Conservation (phyloP, 371 early-diverging fungal species). For the Smittium culicis region DNA sequence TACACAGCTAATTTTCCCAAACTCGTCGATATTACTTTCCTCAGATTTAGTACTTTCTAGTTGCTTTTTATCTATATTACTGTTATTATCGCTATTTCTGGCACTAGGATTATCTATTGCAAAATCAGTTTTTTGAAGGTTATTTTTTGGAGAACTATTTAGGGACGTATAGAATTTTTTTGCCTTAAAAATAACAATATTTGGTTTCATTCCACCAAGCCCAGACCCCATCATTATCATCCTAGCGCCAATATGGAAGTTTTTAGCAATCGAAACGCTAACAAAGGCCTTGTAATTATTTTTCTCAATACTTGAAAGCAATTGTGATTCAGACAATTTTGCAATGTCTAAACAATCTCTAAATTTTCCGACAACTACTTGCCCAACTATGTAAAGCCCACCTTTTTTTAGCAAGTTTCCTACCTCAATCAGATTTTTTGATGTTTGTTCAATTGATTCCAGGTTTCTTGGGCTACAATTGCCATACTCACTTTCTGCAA, state of each 20-base stretch:
- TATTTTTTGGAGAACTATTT: neutral
- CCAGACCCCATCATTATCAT: constrained; percentile 41
- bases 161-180: too few relatives aligned
- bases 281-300: constrained; percentile 44
- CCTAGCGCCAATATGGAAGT: constrained; percentile 35
- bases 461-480: too few relatives aligned
- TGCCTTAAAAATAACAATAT: constrained; percentile 42
- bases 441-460: too few relatives aligned
- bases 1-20: too few relatives aligned
- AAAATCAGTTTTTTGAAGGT: neutral
- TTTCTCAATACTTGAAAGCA: constrained; percentile 40
- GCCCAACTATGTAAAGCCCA: constrained; percentile 43
- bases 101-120: too few relatives aligned
- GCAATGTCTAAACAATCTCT: constrained; percentile 31
- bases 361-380: constrained; percentile 39
- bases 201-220: constrained; percentile 50
- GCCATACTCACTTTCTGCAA: too few relatives aligned
- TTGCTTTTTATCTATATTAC: constrained; percentile 37
- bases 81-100: constrained; percentile 38
- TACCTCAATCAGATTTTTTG: constrained; percentile 37
- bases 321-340: constrained; percentile 31
- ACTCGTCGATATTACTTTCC: too few relatives aligned
- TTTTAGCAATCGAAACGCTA: constrained; percentile 34
- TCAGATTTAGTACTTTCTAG: constrained; percentile 32
- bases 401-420: constrained; percentile 51